These are phyloP conservation scores for Plenodomus lindquistii DNA, from an alignment of 2,329 filamentous ascomycete species.

Conservation along the genomic window DNA sequence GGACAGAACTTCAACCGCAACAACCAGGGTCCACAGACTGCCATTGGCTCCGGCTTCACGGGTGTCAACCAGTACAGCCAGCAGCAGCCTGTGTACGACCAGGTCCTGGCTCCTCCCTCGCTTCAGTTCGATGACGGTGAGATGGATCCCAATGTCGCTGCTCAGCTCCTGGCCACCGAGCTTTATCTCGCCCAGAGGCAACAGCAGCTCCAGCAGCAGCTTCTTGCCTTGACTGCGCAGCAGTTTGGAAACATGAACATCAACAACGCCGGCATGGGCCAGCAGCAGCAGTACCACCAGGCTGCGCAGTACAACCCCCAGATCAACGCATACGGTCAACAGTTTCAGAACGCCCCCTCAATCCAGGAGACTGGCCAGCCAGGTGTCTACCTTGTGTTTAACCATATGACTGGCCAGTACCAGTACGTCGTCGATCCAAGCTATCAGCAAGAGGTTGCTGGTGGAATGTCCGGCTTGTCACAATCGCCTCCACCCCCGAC, in stretches of 20 bases:
- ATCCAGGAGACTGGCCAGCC: constrained; percentile 70
- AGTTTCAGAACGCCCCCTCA: constrained; percentile 68
- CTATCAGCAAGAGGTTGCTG: constrained; percentile 50
- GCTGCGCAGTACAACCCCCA: constrained; percentile 58
- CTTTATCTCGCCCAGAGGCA: constrained; percentile 92
- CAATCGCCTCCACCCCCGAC: constrained; percentile 56
- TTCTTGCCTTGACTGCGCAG: constrained; percentile 73
- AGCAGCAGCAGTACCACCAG: constrained; percentile 54
- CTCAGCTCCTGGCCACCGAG: constrained; percentile 88
- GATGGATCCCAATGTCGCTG: constrained; percentile 84
- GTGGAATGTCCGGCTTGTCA: constrained; percentile 39
- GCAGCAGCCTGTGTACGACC: constrained; percentile 67
- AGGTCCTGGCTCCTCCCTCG: constrained; percentile 82
- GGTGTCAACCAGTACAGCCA: constrained; percentile 48
- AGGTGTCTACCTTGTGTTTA: constrained; percentile 81
- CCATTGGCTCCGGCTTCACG: constrained; percentile 59
- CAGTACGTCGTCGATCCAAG: constrained; percentile 76
- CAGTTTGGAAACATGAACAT: constrained; percentile 65
- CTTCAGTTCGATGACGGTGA: constrained; percentile 71
- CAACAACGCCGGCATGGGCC: constrained; percentile 44
- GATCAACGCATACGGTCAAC: constrained; percentile 65
- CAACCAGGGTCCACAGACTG: constrained; percentile 60
- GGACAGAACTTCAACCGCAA: constrained; percentile 45
- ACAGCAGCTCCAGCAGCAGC: constrained; percentile 90
- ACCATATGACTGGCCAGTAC: constrained; percentile 83